Base-by-base conservation (phyloP, 140 eudicot species). In the Bidens hawaiensis region DNA sequence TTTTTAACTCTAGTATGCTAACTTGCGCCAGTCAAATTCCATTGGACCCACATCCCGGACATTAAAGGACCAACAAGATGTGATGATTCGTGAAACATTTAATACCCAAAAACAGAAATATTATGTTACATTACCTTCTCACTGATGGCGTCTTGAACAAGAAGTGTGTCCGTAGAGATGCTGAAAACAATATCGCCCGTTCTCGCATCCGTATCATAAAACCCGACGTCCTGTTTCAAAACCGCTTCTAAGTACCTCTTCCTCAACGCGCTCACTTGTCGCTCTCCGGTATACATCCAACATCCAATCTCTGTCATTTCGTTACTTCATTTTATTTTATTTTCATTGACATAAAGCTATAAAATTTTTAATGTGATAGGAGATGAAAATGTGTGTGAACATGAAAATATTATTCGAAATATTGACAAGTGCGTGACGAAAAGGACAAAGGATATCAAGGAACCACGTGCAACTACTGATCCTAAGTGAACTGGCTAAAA, bases 71-170 rank as follows among this genome's bases (percentile, higher is more conserved):
- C 50, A 50, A 69, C 60, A 21, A 47, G 18, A 60, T 4, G 22
- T 60, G 36, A 47, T 42, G 47, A 62, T 16, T 43, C 57, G 27
- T 58, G 4, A 3, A 8, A 16, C 25, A 47, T 14, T 18, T 50
- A 23, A 64, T 9, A 11, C 13, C 7, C n/a, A 2, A 34, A 56
- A 68, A 26, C 24, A 14, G 15, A 28, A 6, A 24, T 13, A 49
- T 53, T 49, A 93, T 96, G 40, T 52, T 48, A n/a, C n/a, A n/a
- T n/a, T n/a, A 91, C 98, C 96, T 88, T 93, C 74, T 88, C 99
- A 55, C 99, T 93, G 21, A 88, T 93, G 80, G 99, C 99, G 64
- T 93, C 96, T 75, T 93, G 99, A 7, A 93, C 99, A 74, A 93
- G 99, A 18, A 93, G 89, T 21, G 99, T 93, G 57, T 88, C 99